phyloP scores from a whole-genome alignment of 345 rosid species.

The Citrus cavaleriei region DNA sequence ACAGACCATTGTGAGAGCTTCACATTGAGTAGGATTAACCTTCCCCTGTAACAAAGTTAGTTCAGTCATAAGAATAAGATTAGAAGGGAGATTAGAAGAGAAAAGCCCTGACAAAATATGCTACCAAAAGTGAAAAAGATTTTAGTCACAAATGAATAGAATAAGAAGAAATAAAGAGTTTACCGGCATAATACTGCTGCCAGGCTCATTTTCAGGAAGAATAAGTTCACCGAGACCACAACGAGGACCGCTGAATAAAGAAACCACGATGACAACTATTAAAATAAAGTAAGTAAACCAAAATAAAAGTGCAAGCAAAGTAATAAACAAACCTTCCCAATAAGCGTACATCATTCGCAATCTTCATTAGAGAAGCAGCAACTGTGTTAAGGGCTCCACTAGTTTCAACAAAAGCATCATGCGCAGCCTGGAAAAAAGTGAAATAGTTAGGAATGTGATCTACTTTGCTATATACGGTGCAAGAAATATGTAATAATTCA shows the following conservation, averaged over 20 bases:
- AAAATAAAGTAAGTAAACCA: conserved; percentile 8
- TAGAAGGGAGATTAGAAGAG: conserved; percentile 13
- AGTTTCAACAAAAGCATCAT: conserved; percentile 94
- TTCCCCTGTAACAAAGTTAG: conserved; percentile 66
- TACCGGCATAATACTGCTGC: conserved; percentile 99
- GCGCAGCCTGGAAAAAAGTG: conserved; percentile 71
- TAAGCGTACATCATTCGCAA: conserved; percentile 87
- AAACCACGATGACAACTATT: conserved; percentile 22
- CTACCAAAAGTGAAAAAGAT: background rate
- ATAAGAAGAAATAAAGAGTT: conserved; percentile 10
- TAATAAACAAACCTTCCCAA: conserved; percentile 63
- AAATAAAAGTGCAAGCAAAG: background rate
- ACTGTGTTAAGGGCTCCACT: conserved; percentile 89
- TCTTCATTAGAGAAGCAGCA: conserved; percentile 83
- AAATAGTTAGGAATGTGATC: conserved; percentile 16
- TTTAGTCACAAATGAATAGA: background rate
- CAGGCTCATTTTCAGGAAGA: conserved; percentile 99
- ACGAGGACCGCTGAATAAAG: conserved; percentile 77
- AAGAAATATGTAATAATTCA: background rate
- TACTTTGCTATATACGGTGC: background rate
- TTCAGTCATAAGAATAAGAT: conserved; percentile 9
- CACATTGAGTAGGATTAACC: conserved; percentile 98
- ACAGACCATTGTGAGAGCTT: conserved; percentile 97
- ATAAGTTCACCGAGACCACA: conserved; percentile 98
- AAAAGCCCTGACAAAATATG: conserved; percentile 4